Conservation (phyloP, 768 basidiomycete genomes). For the Sarcomyxa edulis region DNA sequence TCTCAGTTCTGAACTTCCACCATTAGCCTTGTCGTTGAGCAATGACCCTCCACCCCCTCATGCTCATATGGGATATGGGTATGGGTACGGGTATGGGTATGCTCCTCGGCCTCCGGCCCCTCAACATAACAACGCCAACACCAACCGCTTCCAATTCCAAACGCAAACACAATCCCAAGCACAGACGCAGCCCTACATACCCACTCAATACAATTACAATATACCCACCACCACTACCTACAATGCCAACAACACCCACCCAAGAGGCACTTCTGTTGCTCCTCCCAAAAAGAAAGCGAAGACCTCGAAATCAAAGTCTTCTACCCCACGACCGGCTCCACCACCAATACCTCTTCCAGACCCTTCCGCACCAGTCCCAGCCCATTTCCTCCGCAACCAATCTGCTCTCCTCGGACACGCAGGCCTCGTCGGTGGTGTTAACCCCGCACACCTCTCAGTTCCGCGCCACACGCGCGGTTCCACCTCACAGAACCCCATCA, state of each 20-base stretch:
- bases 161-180: constrained; percentile 7
- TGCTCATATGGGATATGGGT: no score
- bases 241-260: background rate
- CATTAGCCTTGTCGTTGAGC: constrained; percentile 65
- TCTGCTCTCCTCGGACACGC: constrained; percentile 67
- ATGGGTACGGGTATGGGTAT: no score
- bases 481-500: constrained; percentile 60
- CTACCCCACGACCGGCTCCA: constrained; percentile 40
- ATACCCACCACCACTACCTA: background rate
- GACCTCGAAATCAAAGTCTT: constrained; percentile 25
- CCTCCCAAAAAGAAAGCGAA: constrained; percentile 15
- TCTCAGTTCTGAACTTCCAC: constrained; percentile 80
- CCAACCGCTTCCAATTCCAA: constrained; percentile 3
- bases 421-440: constrained; percentile 63
- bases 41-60: constrained; percentile 22
- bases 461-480: constrained; percentile 41
- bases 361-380: constrained; percentile 53
- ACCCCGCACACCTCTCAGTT: constrained; percentile 46
- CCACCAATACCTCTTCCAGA: constrained; percentile 61
- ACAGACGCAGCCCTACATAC: no score
- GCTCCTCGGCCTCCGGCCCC: constrained; percentile 37
- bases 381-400: constrained; percentile 72
- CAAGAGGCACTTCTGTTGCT: constrained; percentile 13
- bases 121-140: no score
- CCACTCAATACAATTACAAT: no score